Evolutionary conservation across 805 yeast genomes (phyloP).

Genomic region (Sungouiella thailandica): DNA sequence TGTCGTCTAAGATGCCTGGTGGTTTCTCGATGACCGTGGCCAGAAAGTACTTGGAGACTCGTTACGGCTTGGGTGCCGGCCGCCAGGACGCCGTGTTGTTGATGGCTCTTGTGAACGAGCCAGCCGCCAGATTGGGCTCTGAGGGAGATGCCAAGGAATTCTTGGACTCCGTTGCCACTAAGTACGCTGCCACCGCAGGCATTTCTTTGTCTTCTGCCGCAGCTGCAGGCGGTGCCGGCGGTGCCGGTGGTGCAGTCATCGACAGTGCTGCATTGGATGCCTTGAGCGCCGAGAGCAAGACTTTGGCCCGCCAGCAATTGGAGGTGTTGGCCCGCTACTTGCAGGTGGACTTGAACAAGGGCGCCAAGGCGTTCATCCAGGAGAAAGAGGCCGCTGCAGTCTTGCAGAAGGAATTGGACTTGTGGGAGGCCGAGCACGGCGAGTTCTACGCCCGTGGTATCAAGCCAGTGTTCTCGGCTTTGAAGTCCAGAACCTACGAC

Average conservation of each 20-base stretch:
- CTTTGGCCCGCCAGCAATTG: constrained; percentile 70
- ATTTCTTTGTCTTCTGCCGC: constrained; percentile 67
- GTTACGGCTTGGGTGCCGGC: constrained; percentile 91
- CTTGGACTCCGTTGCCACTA: constrained; percentile 76
- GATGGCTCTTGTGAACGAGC: constrained; percentile 82
- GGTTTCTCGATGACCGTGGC: constrained; percentile 92
- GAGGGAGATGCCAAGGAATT: constrained; percentile 89
- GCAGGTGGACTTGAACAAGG: constrained; percentile 85
- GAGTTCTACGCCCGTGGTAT: constrained; percentile 92
- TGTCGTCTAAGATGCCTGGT: constrained; percentile 99
- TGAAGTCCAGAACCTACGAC: constrained; percentile 94
- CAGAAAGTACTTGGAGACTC: constrained; percentile 84
- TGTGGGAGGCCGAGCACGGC: constrained; percentile 80
- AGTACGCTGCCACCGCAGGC: constrained; percentile 82
- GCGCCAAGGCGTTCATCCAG: constrained; percentile 75
- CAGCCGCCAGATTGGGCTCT: constrained; percentile 77
- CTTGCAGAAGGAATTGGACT: constrained; percentile 85
- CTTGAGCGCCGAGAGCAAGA: constrained; percentile 63
- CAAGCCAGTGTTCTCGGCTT: constrained; percentile 80
- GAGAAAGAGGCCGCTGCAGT: constrained; percentile 82
- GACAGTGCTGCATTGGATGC: constrained; percentile 95
- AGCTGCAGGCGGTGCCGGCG: constrained; percentile 47
- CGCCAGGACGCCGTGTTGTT: constrained; percentile 91
- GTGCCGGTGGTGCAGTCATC: constrained; percentile 78
- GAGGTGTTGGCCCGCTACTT: constrained; percentile 94